Conservation (phyloP, 352 stramenopile species). For the Pythium sp. region DNA sequence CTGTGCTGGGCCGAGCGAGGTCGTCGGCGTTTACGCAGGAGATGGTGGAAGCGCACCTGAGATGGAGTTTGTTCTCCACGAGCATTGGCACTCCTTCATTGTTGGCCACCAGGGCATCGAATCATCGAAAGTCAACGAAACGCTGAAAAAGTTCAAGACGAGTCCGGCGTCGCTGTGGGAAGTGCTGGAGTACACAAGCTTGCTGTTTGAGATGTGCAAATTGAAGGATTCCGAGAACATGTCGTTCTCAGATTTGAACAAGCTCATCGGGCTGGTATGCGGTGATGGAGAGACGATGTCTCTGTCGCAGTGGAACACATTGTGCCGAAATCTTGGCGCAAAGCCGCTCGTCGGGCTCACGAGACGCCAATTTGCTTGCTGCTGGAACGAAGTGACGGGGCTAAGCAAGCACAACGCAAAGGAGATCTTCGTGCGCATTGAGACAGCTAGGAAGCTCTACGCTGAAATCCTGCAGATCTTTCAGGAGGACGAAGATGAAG, state of each 20-base stretch:
- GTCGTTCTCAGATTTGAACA: slow-evolving; percentile 31
- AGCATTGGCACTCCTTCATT: slow-evolving; percentile 61
- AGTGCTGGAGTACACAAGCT: slow-evolving; percentile 53
- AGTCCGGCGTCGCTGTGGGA: slow-evolving; percentile 43
- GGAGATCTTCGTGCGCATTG: slow-evolving; percentile 41
- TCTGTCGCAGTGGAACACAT: slow-evolving; percentile 25
- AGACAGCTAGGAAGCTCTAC: slow-evolving; percentile 49
- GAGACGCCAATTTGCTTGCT: slow-evolving; percentile 52
- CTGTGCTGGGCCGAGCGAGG: slow-evolving; percentile 43
- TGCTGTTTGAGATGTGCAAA: slow-evolving; percentile 51
- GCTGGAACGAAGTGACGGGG: slow-evolving; percentile 45
- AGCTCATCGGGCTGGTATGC: slow-evolving; percentile 35
- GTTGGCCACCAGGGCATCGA: slow-evolving; percentile 46
- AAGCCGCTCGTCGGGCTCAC: slow-evolving; percentile 35
- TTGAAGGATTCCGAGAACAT: slow-evolving; percentile 22
- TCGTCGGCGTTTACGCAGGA: slow-evolving; percentile 29
- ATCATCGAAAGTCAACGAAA: slow-evolving; percentile 35
- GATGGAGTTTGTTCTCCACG: slow-evolving; percentile 44
- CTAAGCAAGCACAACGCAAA: slow-evolving; percentile 38
- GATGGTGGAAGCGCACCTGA: slow-evolving; percentile 21
- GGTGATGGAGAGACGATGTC: slow-evolving; percentile 31
- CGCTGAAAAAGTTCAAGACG: slow-evolving; percentile 47
- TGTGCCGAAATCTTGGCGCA: slow-evolving; percentile 38
- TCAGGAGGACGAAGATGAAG: slow-evolving; percentile 29
- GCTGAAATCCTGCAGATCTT: slow-evolving; percentile 40